A percentile compares a stretch with the other conserved stretches of the same genome.
These are phyloP conservation scores for Canna indica DNA, from an alignment of 176 grass and related monocot genomes.

Conservation along the genomic window DNA sequence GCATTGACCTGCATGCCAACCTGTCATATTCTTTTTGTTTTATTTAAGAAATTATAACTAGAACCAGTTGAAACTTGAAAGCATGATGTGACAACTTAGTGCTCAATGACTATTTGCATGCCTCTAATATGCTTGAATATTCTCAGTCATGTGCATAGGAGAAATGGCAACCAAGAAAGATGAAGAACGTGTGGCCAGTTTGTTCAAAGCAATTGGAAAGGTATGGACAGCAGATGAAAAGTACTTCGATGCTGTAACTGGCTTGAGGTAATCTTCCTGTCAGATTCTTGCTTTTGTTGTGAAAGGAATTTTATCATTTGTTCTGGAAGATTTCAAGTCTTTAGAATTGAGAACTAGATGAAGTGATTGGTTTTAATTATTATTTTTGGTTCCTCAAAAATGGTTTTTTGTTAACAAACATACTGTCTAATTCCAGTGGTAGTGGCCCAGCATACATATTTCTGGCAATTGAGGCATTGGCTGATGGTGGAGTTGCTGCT, in stretches of 20 bases:
- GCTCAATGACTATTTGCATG: not conserved
- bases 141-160: constrained; percentile 75
- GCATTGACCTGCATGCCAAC: not conserved
- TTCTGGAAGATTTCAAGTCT: not conserved
- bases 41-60: too few relatives aligned
- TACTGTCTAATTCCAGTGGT: constrained; percentile 50
- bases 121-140: constrained; percentile 1
- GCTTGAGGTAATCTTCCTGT: constrained; percentile 54
- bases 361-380: not conserved
- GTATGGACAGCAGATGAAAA: constrained; percentile 97
- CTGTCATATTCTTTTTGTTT: too few relatives aligned
- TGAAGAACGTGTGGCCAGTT: constrained; percentile 54
- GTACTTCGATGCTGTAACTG: constrained; percentile 96
- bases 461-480: constrained; percentile 91
- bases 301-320: not conserved
- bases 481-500: constrained; percentile 96
- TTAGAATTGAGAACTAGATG: not conserved
- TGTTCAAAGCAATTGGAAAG: constrained; percentile 84
- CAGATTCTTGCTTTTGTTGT: not conserved
- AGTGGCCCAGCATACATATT: constrained; percentile 96
- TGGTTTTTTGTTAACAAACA: not conserved
- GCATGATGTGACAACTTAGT: not conserved
- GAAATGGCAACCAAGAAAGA: constrained; percentile 75
- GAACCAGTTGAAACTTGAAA: not conserved
- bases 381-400: not conserved